These are phyloP conservation scores for Aspergillus luchuensis DNA, from an alignment of 2,329 filamentous ascomycete species.

Conservation along the genomic window DNA sequence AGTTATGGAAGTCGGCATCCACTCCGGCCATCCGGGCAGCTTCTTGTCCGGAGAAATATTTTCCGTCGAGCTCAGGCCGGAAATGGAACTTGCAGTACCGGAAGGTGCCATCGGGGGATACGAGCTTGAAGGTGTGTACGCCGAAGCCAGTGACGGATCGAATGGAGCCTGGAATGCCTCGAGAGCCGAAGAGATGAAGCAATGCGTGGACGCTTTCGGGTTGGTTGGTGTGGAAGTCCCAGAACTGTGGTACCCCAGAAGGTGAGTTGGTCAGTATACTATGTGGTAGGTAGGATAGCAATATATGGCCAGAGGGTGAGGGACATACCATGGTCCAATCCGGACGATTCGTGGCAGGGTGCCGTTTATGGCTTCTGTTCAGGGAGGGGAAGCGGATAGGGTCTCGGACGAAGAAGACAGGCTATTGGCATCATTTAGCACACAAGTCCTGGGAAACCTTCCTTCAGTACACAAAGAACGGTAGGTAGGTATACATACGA, in stretches of 20 bases:
- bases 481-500: slow-evolving; percentile 14
- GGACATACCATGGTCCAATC: neutral
- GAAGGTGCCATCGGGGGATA: slow-evolving; percentile 50
- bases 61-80: slow-evolving; percentile 57
- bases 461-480: neutral
- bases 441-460: neutral
- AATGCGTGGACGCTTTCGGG: slow-evolving; percentile 62
- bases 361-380: neutral
- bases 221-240: slow-evolving; percentile 60
- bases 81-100: slow-evolving; percentile 64
- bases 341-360: neutral
- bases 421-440: neutral
- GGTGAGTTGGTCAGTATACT: no score
- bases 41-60: slow-evolving; percentile 54
- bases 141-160: slow-evolving; percentile 58
- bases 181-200: slow-evolving; percentile 63
- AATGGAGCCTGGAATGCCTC: slow-evolving; percentile 51
- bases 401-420: neutral
- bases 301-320: neutral
- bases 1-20: slow-evolving; percentile 60
- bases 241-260: slow-evolving; percentile 48
- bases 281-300: neutral
- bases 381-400: neutral
- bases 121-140: slow-evolving; percentile 37
- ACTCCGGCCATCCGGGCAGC: slow-evolving; percentile 53